Evolutionary conservation across 495 filamentous ascomycete genomes (phyloP), one percentile per base, ranked within the genome.

Genomic region (Podospora sp.): DNA sequence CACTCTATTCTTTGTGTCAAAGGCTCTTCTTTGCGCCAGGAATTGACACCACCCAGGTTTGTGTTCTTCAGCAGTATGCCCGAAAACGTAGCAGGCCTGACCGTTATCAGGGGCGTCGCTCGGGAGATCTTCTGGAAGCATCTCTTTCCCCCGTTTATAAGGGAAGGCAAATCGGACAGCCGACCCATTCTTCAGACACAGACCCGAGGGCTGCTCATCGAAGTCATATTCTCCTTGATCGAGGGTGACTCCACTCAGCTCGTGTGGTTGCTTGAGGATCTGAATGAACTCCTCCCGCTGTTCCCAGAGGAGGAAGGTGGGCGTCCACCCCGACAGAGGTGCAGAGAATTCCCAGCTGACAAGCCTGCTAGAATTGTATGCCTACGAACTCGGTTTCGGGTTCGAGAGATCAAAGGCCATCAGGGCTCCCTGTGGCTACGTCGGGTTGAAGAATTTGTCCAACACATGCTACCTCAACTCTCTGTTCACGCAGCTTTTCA

Each of bases 381-480:
- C 78, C 18, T 88, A 87, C 68, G 84, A 89, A 18, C 77, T 86
- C 12, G 81, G 76, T 6, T 87, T 84, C 74, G 76, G 77, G 65
- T 87, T 90, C 66, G 88, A 96, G 67, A 80, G 91, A 57, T 73
- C 78, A 20, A 89, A 89, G 71, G 86, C 87, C 65, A 87, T 95
- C 35, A 86, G 92, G 66, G 89, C 92, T 1, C 76, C 85, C 16
- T 89, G 89, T 51, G 92, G 92, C 26, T 94, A 96, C 72, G 88
- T 91, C 20, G 95, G 95, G 2, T 77, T 99, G 2, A 84, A 82
- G 65, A 99, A 99, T 73, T 84, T 98, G 2, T 94, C 93, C 6
- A 97, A 97, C 73, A 98, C 95, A 7, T 99, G 95, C 80, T 99
- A 99, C 74, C 83, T 98, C 76, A 98, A 98, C 78, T 98, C 95